Evolutionary conservation across 2,329 filamentous ascomycete genomes (phyloP).

Genomic region (Zymoseptoria ardabiliae): DNA sequence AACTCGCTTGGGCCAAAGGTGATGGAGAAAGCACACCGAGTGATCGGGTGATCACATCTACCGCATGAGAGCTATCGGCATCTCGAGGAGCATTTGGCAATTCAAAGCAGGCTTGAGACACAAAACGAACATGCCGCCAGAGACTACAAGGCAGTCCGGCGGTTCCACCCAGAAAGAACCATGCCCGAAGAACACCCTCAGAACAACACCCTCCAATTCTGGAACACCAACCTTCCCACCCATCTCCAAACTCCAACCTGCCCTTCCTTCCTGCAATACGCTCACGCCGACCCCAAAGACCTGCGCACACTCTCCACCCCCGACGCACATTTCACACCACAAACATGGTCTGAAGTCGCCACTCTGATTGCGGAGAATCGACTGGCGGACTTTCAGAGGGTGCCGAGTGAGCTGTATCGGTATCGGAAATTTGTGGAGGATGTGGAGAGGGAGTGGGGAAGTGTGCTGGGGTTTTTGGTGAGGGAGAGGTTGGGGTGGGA

Average conservation of each 20-base stretch:
- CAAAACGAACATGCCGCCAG: no score
- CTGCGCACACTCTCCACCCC: constrained; percentile 60
- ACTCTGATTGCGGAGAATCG: constrained; percentile 57
- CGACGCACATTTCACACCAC: constrained; percentile 56
- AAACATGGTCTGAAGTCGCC: constrained; percentile 64
- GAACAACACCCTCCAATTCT: constrained; percentile 51
- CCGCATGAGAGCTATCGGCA: background rate
- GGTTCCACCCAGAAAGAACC: background rate
- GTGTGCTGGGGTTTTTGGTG: constrained; percentile 70
- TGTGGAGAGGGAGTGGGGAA: constrained; percentile 62
- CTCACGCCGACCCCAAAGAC: constrained; percentile 56
- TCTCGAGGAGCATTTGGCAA: background rate
- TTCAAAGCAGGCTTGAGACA: background rate
- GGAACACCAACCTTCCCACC: constrained; percentile 71
- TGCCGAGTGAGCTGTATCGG: constrained; percentile 67
- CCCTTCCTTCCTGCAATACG: constrained; percentile 59
- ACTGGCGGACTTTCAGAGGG: constrained; percentile 68
- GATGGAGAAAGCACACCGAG: background rate
- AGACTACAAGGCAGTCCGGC: background rate
- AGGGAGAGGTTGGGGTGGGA: constrained; percentile 63
- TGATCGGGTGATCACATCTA: background rate
- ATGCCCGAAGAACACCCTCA: background rate
- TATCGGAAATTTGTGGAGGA: constrained; percentile 65
- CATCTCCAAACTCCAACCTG: constrained; percentile 57
- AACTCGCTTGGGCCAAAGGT: background rate